Evolutionary conservation across 371 early-diverging fungal species (phyloP), one percentile per base, ranked within the genome.

Genomic region (Mucor mucedo): DNA sequence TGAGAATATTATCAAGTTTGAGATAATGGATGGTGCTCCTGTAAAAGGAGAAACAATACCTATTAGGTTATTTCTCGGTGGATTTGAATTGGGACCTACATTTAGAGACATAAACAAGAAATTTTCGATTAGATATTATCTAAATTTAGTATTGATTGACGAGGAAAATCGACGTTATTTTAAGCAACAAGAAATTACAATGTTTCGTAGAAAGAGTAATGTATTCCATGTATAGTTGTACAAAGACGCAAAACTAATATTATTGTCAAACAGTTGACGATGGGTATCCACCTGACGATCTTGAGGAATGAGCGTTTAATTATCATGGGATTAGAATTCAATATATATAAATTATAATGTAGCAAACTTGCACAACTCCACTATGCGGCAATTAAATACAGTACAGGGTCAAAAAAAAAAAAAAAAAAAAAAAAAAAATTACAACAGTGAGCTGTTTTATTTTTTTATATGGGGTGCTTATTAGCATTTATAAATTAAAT

Each of bases 11-110:
- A 96, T 97, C 52, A 96, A 95, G 76, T 98, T 95, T 71, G 98
- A 99, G 72, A 98, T 99, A 70, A 98, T 99, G 98, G 99, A 99
- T 77, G 99, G 99, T 4, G 97, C 98, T 29, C 98, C 99, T 27
- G 96, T 97, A 4, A 47, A 47, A 83, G 88, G 95, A 14, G 97
- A 97, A 73, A 94, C 93, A 5, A 95, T 97, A 59, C 97, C 97
- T 30, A 96, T 97, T 63, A 89, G 97, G 32, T 82, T 96, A 54
- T 96, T 96, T 73, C 82, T 97, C 49, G 89, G 90, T 58, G 97
- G 95, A 0, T 96, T 95, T 57, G 95, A 96, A 60, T 78, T 97
- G 62, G 96, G 93, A 0, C 93, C 93, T 30, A 86, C 86, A 11
- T 54, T 45, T 55, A 41, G 40, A 59, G 75, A 60, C 11, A 90